These are phyloP conservation scores for Neurospora terricola DNA, from an alignment of 495 filamentous ascomycete species.

Conservation along the genomic window DNA sequence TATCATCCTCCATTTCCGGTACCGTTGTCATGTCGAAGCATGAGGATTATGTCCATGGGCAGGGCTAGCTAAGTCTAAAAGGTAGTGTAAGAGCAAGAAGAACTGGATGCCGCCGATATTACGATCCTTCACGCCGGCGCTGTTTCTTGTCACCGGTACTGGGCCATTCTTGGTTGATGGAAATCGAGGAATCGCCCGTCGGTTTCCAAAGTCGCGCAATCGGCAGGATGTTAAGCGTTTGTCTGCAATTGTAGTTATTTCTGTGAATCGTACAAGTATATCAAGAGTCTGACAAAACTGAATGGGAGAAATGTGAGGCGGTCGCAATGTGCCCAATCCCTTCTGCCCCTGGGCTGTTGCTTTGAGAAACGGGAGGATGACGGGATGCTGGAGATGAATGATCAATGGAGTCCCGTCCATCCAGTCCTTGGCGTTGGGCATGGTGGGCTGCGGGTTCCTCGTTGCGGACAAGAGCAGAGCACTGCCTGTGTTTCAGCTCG, in stretches of 20 bases:
- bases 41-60: neutral
- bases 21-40: neutral
- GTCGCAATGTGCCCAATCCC: neutral
- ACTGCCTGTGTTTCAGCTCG: neutral
- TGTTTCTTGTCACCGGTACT: neutral
- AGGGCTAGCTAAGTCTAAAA: neutral
- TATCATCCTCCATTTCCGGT: slow-evolving; percentile 48
- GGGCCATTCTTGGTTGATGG: neutral
- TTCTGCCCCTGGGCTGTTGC: neutral
- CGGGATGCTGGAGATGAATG: neutral
- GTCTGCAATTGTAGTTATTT: neutral
- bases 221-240: neutral
- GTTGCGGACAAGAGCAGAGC: neutral
- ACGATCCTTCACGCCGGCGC: neutral
- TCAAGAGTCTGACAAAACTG: neutral
- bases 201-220: neutral
- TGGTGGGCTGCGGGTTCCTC: neutral
- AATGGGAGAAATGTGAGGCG: neutral
- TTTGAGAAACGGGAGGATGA: neutral
- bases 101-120: neutral
- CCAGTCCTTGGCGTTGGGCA: neutral
- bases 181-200: neutral
- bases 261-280: neutral
- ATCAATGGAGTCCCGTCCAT: neutral
- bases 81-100: neutral